Conservation (phyloP, 2,329 filamentous ascomycete genomes). For the Scedosporium minutisporum region DNA sequence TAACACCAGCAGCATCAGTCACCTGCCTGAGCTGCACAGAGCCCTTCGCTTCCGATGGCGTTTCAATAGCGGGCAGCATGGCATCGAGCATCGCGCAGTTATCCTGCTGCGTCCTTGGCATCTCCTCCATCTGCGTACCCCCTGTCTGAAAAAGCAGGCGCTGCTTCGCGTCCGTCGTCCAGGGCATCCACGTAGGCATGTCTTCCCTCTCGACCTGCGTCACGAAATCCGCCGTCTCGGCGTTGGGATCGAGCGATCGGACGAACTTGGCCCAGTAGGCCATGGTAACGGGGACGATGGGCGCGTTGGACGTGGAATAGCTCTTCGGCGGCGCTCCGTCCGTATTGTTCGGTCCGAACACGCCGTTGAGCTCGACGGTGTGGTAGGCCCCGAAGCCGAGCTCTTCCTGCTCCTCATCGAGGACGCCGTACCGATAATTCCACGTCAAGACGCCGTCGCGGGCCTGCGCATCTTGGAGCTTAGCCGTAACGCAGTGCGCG, state of each 20-base stretch:
- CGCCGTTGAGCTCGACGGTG: conserved; percentile 54
- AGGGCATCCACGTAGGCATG: conserved; percentile 42
- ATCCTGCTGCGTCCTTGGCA: conserved; percentile 10
- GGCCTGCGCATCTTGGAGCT: conserved; percentile 19
- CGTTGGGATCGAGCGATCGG: conserved; percentile 54
- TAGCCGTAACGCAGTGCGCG: conserved; percentile 25
- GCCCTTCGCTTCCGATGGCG: conserved; percentile 8
- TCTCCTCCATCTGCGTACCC: conserved; percentile 31
- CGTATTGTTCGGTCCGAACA: conserved; percentile 55
- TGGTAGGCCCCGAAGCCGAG: conserved; percentile 56
- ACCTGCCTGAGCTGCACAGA: conserved; percentile 11
- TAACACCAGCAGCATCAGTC: background rate
- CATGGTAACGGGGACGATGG: conserved; percentile 52
- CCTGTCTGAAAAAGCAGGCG: conserved; percentile 33
- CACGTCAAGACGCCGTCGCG: conserved; percentile 26
- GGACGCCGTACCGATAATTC: conserved; percentile 64
- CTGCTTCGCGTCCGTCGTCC: conserved; percentile 19
- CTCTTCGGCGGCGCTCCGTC: conserved; percentile 38
- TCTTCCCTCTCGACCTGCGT: conserved; percentile 27
- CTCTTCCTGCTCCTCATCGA: conserved; percentile 42
- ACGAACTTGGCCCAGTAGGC: conserved; percentile 71
- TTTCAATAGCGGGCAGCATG: conserved; percentile 15
- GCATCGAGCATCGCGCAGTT: conserved; percentile 16
- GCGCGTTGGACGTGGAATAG: conserved; percentile 46
- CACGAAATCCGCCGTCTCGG: background rate